Conservation (phyloP, 768 basidiomycete species). For the Phlebiopsis flavidoalba region DNA sequence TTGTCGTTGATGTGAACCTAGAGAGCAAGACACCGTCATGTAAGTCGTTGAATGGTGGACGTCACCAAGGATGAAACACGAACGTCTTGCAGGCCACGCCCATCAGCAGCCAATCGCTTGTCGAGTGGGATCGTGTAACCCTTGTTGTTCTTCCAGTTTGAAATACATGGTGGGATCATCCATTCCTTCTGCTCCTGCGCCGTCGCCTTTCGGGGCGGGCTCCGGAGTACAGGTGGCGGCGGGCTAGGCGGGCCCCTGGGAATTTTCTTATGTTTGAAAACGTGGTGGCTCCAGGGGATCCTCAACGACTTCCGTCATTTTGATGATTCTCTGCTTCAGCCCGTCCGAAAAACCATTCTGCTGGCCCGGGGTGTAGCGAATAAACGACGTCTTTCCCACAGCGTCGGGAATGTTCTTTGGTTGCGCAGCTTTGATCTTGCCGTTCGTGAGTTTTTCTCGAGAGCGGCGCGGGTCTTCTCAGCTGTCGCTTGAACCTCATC, state of each 20-base stretch:
- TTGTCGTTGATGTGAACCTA: slow-evolving; percentile 98
- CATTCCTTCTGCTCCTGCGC: slow-evolving; percentile 98
- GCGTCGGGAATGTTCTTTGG: slow-evolving; percentile 90
- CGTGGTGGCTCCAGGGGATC: slow-evolving; percentile 95
- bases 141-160: slow-evolving; percentile 99
- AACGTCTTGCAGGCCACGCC: slow-evolving; percentile 97
- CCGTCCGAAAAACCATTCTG: slow-evolving; percentile 65
- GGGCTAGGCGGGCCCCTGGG: slow-evolving; percentile 95
- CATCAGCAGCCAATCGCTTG: slow-evolving; percentile 96
- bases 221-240: slow-evolving; percentile 90
- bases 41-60: neutral
- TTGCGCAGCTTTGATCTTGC: slow-evolving; percentile 97
- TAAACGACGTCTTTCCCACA: slow-evolving; percentile 81
- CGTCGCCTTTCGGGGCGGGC: slow-evolving; percentile 93
- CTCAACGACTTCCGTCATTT: slow-evolving; percentile 97
- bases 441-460: slow-evolving; percentile 89
- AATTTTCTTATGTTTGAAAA: slow-evolving; percentile 99
- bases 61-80: slow-evolving; percentile 25
- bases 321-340: slow-evolving; percentile 93
- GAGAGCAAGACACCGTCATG: neutral
- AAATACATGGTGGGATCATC: slow-evolving; percentile 99
- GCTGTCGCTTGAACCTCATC: slow-evolving; percentile 89
- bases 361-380: slow-evolving; percentile 95
- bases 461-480: slow-evolving; percentile 83
- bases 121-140: slow-evolving; percentile 99